A percentile compares a stretch with the other conserved stretches of the same genome.
Evolutionary conservation across 2,329 filamentous ascomycete species (phyloP).

Genomic region (Acarospora socialis): DNA sequence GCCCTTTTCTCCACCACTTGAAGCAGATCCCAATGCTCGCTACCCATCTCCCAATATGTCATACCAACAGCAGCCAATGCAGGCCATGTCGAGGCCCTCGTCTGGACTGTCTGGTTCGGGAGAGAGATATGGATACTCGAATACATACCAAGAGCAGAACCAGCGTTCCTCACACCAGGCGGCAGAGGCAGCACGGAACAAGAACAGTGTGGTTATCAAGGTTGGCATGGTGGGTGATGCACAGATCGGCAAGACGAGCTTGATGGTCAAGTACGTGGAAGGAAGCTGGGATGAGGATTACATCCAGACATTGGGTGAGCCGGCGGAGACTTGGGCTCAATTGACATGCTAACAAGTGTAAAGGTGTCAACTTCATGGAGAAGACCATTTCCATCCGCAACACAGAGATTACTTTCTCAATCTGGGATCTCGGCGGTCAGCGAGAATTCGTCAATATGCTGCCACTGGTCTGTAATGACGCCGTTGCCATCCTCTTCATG

Average conservation of each 20-base stretch:
- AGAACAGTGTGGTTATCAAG: slow-evolving; percentile 81
- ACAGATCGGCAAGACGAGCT: slow-evolving; percentile 95
- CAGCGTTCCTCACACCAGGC: slow-evolving; percentile 28
- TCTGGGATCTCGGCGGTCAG: slow-evolving; percentile 96
- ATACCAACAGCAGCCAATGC: slow-evolving; percentile 26
- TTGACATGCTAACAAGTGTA: slow-evolving; percentile 10
- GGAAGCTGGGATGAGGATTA: slow-evolving; percentile 99
- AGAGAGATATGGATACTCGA: slow-evolving; percentile 33
- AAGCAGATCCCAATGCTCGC: slow-evolving; percentile 30
- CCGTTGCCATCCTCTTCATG: slow-evolving; percentile 98
- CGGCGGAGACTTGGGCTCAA: not conserved
- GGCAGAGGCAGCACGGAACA: slow-evolving; percentile 22
- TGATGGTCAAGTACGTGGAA: slow-evolving; percentile 99
- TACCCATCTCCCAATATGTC: slow-evolving; percentile 28
- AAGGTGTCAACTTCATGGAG: slow-evolving; percentile 98
- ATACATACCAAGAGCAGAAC: slow-evolving; percentile 35
- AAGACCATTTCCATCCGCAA: slow-evolving; percentile 99
- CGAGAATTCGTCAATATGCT: slow-evolving; percentile 99
- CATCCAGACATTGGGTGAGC: slow-evolving; percentile 78
- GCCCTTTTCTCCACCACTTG: slow-evolving; percentile 32
- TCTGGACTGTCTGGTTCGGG: slow-evolving; percentile 34
- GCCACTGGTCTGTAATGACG: slow-evolving; percentile 97
- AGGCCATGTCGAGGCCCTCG: slow-evolving; percentile 31
- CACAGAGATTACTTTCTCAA: slow-evolving; percentile 98
- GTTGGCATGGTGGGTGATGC: slow-evolving; percentile 99